Base-by-base conservation (phyloP, 2,329 filamentous ascomycete genomes). In the Calonectria pauciramosa region DNA sequence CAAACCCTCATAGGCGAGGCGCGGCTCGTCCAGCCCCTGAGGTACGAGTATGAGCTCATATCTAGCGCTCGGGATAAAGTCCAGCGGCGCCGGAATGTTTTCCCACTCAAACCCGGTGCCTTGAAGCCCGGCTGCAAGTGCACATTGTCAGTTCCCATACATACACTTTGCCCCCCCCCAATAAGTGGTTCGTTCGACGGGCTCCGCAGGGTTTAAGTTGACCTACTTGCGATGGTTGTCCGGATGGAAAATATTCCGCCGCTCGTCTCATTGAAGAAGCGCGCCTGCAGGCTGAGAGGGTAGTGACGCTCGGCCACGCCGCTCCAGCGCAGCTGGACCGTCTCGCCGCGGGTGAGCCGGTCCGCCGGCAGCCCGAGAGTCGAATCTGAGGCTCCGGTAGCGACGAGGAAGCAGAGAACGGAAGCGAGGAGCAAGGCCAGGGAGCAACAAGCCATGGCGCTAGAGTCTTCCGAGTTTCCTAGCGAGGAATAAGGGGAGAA, bases 221-320 rank as follows among this genome's bases (percentile, higher is more conserved):
- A 47, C 69, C 23, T 51, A 71, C 70, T 49, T 20, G 70, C 70
- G 32, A 71, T 51, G 8, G 70, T 71, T 38, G 36, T 67, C 14
- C 63, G 63, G 30, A 71, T 67, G n/a, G 63, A 71, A 36, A 71
- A 67, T n/a, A 71, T 54, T 20, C 70, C 70, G 6, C 44, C 38
- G 30, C 23, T 34, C 9, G 60, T 71, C 2, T 71, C 51, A 51
- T 71, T 71, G 23, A 71, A 71, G 70, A 67, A 71, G 16, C 70
- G 60, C 36, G 70, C 70, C 51, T 71, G 60, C 36, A 71, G 63
- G n/a, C 51, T 51, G n/a, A 71, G 70, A 54, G 70, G 70, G 63
- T 71, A 71, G 20, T 51, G 30, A 10, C 49, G 10, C 16, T 60
- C 38, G n/a, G 63, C 65, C n/a, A 71, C 70, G 60, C 63, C 63